phyloP scores from a whole-genome alignment of 1,139 yeast genomes.

The Tardiomyces blankii region DNA sequence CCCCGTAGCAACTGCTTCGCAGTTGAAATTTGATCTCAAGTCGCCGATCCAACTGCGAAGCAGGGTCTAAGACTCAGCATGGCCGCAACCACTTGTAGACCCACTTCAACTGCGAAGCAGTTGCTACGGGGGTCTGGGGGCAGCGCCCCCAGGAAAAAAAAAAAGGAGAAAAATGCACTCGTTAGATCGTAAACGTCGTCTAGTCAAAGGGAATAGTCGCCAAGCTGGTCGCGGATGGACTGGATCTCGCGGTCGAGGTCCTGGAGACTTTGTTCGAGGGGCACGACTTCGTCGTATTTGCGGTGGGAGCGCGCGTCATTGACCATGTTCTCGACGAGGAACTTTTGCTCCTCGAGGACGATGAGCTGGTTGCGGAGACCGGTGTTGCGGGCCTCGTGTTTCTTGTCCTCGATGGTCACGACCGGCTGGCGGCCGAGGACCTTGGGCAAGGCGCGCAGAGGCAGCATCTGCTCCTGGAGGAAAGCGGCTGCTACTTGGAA shows the following conservation, averaged over 20 bases:
- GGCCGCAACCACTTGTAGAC: too few relatives aligned
- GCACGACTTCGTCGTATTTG: constrained; percentile 63
- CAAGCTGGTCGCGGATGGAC: neutral
- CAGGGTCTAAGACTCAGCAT: too few relatives aligned
- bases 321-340: constrained; percentile 54
- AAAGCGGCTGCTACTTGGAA: constrained; percentile 36
- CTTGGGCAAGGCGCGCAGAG: constrained; percentile 38
- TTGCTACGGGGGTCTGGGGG: too few relatives aligned
- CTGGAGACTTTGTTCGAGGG: constrained; percentile 44
- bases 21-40: too few relatives aligned
- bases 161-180: neutral
- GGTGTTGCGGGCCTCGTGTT: constrained; percentile 7
- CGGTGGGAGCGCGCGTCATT: constrained; percentile 52
- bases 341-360: constrained; percentile 80
- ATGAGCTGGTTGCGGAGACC: constrained; percentile 62
- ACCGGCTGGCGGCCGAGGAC: constrained; percentile 22
- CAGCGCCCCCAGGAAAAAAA: too few relatives aligned
- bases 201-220: neutral
- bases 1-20: too few relatives aligned
- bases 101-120: too few relatives aligned
- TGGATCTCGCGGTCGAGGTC: constrained; percentile 48
- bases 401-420: constrained; percentile 3
- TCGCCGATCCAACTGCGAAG: too few relatives aligned
- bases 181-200: neutral
- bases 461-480: constrained; percentile 44